Evolutionary conservation across 1,139 yeast species (phyloP).

Genomic region (Candida sp.): DNA sequence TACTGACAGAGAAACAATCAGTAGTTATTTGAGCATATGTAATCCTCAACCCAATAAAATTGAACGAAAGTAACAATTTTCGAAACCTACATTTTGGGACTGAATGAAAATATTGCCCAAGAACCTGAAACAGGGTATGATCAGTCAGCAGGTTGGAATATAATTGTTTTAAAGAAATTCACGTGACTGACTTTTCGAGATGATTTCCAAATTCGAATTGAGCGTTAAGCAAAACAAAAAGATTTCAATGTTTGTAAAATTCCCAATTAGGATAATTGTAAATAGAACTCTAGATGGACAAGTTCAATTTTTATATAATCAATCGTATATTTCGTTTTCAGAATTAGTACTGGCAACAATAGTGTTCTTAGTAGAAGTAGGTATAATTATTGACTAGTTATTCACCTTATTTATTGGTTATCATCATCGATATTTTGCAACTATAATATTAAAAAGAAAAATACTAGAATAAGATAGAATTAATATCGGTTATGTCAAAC

Average conservation of each 20-base stretch:
- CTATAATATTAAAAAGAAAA: background rate
- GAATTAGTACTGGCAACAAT: background rate
- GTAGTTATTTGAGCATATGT: too few relatives aligned
- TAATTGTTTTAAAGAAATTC: constrained; percentile 4
- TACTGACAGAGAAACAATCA: too few relatives aligned
- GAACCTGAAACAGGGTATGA: background rate
- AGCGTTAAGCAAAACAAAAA: constrained; percentile 7
- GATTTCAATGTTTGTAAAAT: constrained; percentile 4
- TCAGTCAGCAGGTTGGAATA: background rate
- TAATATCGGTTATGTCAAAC: constrained; percentile 24
- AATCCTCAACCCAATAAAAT: too few relatives aligned
- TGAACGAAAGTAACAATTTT: too few relatives aligned
- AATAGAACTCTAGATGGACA: constrained; percentile 6
- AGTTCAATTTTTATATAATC: background rate
- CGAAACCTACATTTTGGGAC: background rate
- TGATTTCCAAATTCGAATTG: constrained; percentile 4
- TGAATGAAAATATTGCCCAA: background rate
- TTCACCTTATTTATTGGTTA: background rate
- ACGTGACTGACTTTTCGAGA: constrained; percentile 6
- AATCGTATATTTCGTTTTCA: background rate
- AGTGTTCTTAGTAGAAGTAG: background rate
- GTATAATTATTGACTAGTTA: background rate
- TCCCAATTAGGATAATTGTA: constrained; percentile 8
- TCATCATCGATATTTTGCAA: background rate
- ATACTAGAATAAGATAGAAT: background rate